Evolutionary conservation across 2,329 filamentous ascomycete species (phyloP), one percentile per base, ranked within the genome.

Genomic region (Diaporthe helianthi): DNA sequence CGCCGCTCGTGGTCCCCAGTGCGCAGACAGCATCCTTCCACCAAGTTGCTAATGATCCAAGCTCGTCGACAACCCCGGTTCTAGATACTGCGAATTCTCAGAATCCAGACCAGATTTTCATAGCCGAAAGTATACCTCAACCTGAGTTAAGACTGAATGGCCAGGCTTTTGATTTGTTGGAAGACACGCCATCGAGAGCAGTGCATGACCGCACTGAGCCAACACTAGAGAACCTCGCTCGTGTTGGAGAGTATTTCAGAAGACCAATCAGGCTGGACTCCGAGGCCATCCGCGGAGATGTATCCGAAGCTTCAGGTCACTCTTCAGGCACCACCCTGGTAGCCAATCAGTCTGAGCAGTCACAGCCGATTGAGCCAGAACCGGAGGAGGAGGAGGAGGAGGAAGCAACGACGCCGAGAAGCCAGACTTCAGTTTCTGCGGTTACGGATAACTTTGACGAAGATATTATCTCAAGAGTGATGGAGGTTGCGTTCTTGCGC

Each of bases 171-270:
- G 26, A 60, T 1, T 31, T 60, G 55, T 31, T 60, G 55, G 55
- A 60, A 19, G 38, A 22, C 10, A 22, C 12, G 6, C 55, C 17
- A 46, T 10, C 10, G 3, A n/a, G 17, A 60, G 26, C 3, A 13
- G n/a, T 22, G 17, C 38, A 31, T 17, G 55, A 60, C 26, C 38
- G 55, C 24, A 60, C 55, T 31, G 38, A 7, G 15, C 38, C 55
- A 19, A 60, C 55, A 17, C 26, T 60, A 6, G 55, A 60, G 55
- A 60, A 60, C 38, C 55, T 60, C 17, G 55, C 55, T 46, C 55
- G 55, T 9, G 38, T 46, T 17, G 38, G 24, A 15, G 55, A 60
- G 36, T 60, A 46, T 46, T 60, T 60, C 55, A 60, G 24, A 31
- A 24, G 10, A 19, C 38, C 55, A 31, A 22, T 60, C 15, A 44